A percentile compares a stretch with the other conserved stretches of the same genome.
Evolutionary conservation across 495 filamentous ascomycete species (phyloP).

Genomic region (Delitschia confertaspora): DNA sequence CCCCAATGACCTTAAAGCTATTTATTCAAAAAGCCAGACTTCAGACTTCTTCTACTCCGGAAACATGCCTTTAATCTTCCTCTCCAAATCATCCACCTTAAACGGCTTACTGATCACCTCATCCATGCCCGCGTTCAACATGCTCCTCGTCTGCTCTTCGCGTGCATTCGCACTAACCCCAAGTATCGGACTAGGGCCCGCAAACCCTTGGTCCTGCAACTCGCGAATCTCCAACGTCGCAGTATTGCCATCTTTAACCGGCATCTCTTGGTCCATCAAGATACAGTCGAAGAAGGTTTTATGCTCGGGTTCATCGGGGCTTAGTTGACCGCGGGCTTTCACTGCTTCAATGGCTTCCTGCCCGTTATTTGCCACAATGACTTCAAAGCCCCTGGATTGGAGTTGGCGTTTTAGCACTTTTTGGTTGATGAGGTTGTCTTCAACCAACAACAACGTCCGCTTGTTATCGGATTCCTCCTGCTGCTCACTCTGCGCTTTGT

Average conservation of each 20-base stretch:
- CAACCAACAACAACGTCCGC: conserved; percentile 17
- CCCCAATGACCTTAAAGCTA: no score
- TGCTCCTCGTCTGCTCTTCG: conserved; percentile 19
- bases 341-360: conserved; percentile 26
- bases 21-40: no score
- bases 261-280: conserved; percentile 30
- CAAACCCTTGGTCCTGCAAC: conserved; percentile 12
- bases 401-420: conserved; percentile 26
- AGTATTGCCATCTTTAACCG: conserved; percentile 22
- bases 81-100: conserved; percentile 27
- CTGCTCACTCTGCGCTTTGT: conserved; percentile 4
- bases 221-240: conserved; percentile 21
- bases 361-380: conserved; percentile 24
- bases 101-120: conserved; percentile 24
- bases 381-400: conserved; percentile 20
- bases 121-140: conserved; percentile 26
- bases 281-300: conserved; percentile 23
- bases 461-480: background rate
- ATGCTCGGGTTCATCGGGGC: background rate
- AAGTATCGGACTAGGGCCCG: conserved; percentile 18
- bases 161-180: conserved; percentile 25
- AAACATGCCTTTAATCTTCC: conserved; percentile 10
- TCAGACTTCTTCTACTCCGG: no score
- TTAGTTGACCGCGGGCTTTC: conserved; percentile 1
- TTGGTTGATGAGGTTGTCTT: conserved; percentile 29